Base-by-base conservation (phyloP, 345 rosid genomes). In the Populus davidiana region DNA sequence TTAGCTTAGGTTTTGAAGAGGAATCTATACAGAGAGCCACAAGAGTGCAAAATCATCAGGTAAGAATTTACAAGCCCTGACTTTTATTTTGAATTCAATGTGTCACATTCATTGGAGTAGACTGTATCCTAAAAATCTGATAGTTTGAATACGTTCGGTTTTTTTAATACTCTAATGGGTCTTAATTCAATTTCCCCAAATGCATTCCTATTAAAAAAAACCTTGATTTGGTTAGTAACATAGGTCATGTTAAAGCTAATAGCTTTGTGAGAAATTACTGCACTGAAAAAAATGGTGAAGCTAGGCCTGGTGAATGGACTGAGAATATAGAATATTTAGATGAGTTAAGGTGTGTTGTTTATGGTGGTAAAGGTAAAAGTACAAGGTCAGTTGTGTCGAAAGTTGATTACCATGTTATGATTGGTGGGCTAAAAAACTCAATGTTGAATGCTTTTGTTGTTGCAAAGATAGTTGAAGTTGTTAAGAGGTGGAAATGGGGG, bases 401-500 rank as follows among this genome's bases (percentile, higher is more conserved):
- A 65, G 38, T 83, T 6, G 98, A 96, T 75, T 93, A 88, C 65
- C 98, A 90, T 82, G 91, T 92, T 8, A 87, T 93, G 92, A 84
- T 93, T 36, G 99, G 99, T 65, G 95, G 76, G 68, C 61, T 92
- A 56, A 93, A 87, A 86, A 96, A 90, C 84, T 96, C 98, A 9
- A 67, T 91, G 35, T 63, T 87, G 83, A 93, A 92, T 82, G 86
- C 92, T 72, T 90, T 91, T 27, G 91, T 94, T 0, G 97, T 93
- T 47, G 90, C 95, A 0, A 92, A 96, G 90, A 88, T 93, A 73
- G 95, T 92, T 71, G 99, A 93, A 82, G 87, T 92, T 78, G 94
- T 90, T 63, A 89, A 87, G 86, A 87, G 98, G 85, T 96, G 99
- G 97, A 94, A 88, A 84, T 96, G 97, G 98, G 97, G 97, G 16